Conservation (phyloP, 495 filamentous ascomycete species). For the Trichoderma gamsii region DNA sequence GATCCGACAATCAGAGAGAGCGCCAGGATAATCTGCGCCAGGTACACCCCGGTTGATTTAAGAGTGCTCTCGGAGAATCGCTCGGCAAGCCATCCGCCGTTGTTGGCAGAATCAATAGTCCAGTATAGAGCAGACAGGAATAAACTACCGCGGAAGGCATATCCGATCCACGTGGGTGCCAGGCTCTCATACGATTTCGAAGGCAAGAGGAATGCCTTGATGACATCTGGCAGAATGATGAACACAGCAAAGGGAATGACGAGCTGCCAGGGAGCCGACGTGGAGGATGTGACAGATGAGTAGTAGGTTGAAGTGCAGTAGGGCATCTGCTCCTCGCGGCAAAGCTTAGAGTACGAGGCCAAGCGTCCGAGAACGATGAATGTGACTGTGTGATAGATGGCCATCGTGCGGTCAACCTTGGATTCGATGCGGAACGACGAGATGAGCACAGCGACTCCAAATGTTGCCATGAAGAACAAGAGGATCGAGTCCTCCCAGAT, state of each 20-base stretch:
- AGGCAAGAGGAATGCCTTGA: constrained; percentile 68
- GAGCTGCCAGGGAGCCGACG: constrained; percentile 88
- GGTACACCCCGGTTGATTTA: constrained; percentile 64
- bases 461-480: constrained; percentile 85
- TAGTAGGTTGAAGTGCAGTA: constrained; percentile 95
- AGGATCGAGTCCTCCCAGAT: constrained; percentile 98
- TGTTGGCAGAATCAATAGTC: constrained; percentile 85
- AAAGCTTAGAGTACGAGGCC: constrained; percentile 85
- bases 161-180: constrained; percentile 74
- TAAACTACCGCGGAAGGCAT: constrained; percentile 70
- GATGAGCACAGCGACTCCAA: constrained; percentile 66
- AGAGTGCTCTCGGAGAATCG: constrained; percentile 51
- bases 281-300: constrained; percentile 82
- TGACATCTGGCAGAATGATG: constrained; percentile 65
- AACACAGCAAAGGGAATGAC: constrained; percentile 69
- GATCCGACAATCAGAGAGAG: constrained; percentile 61
- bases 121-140: constrained; percentile 76
- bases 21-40: constrained; percentile 72
- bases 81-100: constrained; percentile 70
- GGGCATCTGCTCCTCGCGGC: constrained; percentile 97
- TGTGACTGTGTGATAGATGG: constrained; percentile 73
- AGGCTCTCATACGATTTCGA: constrained; percentile 81
- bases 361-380: constrained; percentile 78
- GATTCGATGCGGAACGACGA: constrained; percentile 65
- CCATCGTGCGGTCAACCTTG: constrained; percentile 59